phyloP scores from a whole-genome alignment of 176 grass and related monocot species.

The Bromus sterilis region DNA sequence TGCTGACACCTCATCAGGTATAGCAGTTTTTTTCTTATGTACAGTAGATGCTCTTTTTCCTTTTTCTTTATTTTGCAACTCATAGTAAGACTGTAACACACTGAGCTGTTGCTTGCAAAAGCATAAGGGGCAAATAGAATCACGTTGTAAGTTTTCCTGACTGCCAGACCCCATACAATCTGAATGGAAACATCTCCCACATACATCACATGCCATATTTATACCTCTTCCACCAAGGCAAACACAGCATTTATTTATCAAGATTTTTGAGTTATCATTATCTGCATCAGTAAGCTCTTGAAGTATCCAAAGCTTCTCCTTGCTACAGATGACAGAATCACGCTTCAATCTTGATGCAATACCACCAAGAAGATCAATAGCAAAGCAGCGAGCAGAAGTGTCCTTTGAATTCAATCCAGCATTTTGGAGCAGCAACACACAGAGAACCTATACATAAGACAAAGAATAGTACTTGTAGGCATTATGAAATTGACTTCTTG shows the following conservation, averaged over 20 bases:
- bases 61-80: slow-evolving; percentile 68
- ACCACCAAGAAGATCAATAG: slow-evolving; percentile 92
- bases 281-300: slow-evolving; percentile 54
- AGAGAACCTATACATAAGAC: slow-evolving; percentile 69
- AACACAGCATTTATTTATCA: slow-evolving; percentile 71
- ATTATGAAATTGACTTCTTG: not conserved
- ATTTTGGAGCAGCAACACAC: slow-evolving; percentile 96
- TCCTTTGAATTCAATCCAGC: slow-evolving; percentile 95
- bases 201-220: slow-evolving; percentile 67
- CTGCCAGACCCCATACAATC: slow-evolving; percentile 74
- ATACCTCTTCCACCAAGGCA: slow-evolving; percentile 75
- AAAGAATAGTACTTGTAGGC: not conserved
- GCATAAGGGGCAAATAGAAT: slow-evolving; percentile 77
- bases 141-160: slow-evolving; percentile 61
- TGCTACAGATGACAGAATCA: slow-evolving; percentile 62
- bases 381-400: slow-evolving; percentile 83
- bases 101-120: slow-evolving; percentile 77
- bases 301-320: slow-evolving; percentile 86
- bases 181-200: slow-evolving; percentile 87
- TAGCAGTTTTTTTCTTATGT: slow-evolving; percentile 38
- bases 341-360: slow-evolving; percentile 94
- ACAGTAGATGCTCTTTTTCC: slow-evolving; percentile 41
- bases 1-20: slow-evolving; percentile 35
- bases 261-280: slow-evolving; percentile 20
- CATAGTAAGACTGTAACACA: slow-evolving; percentile 63